phyloP scores from a whole-genome alignment of 2,329 filamentous ascomycete species.

The Ophiostoma australiae region DNA sequence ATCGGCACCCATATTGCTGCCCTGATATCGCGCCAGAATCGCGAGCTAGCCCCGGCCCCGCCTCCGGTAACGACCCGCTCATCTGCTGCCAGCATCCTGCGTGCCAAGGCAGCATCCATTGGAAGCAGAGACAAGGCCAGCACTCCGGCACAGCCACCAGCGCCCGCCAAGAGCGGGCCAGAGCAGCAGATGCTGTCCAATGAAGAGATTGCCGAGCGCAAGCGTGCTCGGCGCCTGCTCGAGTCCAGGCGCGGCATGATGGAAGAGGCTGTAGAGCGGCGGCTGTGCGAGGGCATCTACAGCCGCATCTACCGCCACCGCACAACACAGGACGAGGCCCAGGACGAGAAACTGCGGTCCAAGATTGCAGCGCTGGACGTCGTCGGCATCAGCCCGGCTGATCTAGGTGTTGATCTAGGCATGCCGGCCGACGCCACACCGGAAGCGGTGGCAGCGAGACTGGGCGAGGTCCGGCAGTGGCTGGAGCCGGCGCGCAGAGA shows the following conservation, averaged over 20 bases:
- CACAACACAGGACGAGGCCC: constrained; percentile 86
- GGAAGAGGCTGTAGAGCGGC: constrained; percentile 87
- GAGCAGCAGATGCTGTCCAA: constrained; percentile 89
- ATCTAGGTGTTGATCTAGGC: constrained; percentile 73
- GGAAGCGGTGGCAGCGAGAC: constrained; percentile 54
- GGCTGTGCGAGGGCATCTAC: constrained; percentile 80
- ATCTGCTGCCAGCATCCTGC: constrained; percentile 53
- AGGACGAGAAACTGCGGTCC: constrained; percentile 89
- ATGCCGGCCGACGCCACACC: constrained; percentile 47
- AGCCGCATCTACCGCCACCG: constrained; percentile 84
- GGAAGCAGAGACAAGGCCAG: constrained; percentile 48
- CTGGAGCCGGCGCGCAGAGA: constrained; percentile 67
- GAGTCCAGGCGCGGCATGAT: constrained; percentile 71
- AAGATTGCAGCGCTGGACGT: constrained; percentile 85
- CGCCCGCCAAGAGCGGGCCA: constrained; percentile 37
- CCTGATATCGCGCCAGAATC: constrained; percentile 68
- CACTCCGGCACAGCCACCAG: constrained; percentile 33
- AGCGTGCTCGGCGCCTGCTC: constrained; percentile 69
- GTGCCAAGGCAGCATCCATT: constrained; percentile 52
- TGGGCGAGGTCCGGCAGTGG: constrained; percentile 65
- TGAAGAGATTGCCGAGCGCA: constrained; percentile 74
- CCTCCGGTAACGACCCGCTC: constrained; percentile 44
- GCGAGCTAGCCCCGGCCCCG: constrained; percentile 53
- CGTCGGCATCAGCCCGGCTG: constrained; percentile 84
- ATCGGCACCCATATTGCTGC: constrained; percentile 83